Evolutionary conservation across 2,329 filamentous ascomycete species (phyloP).

Genomic region (Sarocladiaceae sp.): DNA sequence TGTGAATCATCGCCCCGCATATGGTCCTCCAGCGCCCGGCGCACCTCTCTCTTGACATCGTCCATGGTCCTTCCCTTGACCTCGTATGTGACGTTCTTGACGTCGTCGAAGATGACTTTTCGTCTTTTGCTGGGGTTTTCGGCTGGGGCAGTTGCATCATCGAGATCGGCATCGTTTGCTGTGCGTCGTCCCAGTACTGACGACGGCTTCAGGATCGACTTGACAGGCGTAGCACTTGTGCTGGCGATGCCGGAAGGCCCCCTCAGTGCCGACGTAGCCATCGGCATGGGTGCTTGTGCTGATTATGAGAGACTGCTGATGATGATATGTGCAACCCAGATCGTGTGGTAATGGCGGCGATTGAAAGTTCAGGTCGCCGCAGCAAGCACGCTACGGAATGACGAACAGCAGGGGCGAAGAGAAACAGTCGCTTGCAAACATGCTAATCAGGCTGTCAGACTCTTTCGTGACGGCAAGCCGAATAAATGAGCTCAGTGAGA

Average conservation of each 20-base stretch:
- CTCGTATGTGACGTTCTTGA: slow-evolving; percentile 50
- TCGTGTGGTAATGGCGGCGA: not conserved
- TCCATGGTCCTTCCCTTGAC: slow-evolving; percentile 46
- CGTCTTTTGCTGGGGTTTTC: slow-evolving; percentile 46
- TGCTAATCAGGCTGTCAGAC: slow-evolving; percentile 7
- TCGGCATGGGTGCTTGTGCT: slow-evolving; percentile 2
- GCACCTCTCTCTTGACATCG: slow-evolving; percentile 49
- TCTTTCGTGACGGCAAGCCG: too few relatives aligned
- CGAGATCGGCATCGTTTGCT: slow-evolving; percentile 35
- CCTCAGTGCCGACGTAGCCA: slow-evolving; percentile 7
- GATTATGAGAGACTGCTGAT: not conserved
- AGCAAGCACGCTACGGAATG: slow-evolving; percentile 8
- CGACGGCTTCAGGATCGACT: slow-evolving; percentile 46
- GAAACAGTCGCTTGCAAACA: not conserved
- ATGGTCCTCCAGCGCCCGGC: slow-evolving; percentile 50
- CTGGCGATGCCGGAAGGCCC: slow-evolving; percentile 22
- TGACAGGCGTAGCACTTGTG: slow-evolving; percentile 36
- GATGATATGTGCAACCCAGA: not conserved
- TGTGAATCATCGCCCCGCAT: slow-evolving; percentile 50
- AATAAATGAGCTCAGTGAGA: too few relatives aligned
- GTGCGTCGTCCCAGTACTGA: slow-evolving; percentile 40
- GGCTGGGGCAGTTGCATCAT: slow-evolving; percentile 29
- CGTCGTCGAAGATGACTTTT: slow-evolving; percentile 53
- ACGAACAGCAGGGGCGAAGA: not conserved
- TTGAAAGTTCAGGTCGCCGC: not conserved